Conservation (phyloP, 306 rosid genomes). For the Hippophae gyantsensis region DNA sequence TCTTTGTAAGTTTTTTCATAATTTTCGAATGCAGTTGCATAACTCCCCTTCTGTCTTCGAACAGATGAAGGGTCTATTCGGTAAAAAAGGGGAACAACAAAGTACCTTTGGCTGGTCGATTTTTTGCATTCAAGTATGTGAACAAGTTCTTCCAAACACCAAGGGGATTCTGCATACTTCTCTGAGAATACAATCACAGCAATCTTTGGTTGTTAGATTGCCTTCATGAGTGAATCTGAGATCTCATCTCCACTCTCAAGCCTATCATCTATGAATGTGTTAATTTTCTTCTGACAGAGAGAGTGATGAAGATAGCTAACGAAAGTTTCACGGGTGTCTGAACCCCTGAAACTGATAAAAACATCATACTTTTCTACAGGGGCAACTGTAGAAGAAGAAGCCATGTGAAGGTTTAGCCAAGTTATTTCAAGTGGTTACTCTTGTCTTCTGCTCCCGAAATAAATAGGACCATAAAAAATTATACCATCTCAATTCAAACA, state of each 20-base stretch:
- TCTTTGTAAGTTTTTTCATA: not conserved
- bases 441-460: too few relatives aligned
- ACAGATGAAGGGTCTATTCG: slow-evolving; percentile 1
- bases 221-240: not conserved
- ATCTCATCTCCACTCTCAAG: slow-evolving; percentile 2
- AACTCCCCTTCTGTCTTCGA: not conserved
- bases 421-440: too few relatives aligned
- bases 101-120: not conserved
- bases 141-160: not conserved
- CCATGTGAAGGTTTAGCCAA: too few relatives aligned
- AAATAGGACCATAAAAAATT: too few relatives aligned
- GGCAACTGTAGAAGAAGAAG: not conserved
- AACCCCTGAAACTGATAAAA: slow-evolving; percentile 3
- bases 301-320: not conserved
- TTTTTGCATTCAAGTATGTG: slow-evolving; percentile 7
- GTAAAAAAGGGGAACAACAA: slow-evolving; percentile 2
- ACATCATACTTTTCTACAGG: not conserved
- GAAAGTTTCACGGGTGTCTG: not conserved
- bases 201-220: not conserved
- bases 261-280: not conserved
- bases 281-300: not conserved
- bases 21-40: not conserved
- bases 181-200: not conserved
- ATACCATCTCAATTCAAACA: too few relatives aligned
- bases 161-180: not conserved